Evolutionary conservation across 345 rosid genomes (phyloP).

Genomic region (Leavenworthia alabamica): DNA sequence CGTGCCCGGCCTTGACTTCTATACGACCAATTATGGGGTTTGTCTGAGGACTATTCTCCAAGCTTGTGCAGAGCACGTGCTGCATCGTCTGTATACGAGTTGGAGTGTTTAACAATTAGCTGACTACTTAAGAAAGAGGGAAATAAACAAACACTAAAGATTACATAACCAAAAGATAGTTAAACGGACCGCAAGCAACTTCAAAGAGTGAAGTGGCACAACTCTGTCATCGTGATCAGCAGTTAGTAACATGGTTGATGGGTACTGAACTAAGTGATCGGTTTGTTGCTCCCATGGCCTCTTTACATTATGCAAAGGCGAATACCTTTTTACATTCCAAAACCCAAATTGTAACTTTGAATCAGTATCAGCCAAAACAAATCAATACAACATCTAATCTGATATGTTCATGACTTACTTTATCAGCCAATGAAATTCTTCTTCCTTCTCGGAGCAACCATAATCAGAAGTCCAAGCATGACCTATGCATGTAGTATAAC

Average conservation of each 20-base stretch:
- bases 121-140: background rate
- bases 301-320: slow-evolving; percentile 83
- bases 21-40: slow-evolving; percentile 83
- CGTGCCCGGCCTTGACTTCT: slow-evolving; percentile 89
- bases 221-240: slow-evolving; percentile 97
- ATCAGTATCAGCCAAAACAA: too few relatives aligned
- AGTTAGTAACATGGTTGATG: slow-evolving; percentile 84
- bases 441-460: slow-evolving; percentile 83
- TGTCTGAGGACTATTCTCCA: slow-evolving; percentile 76
- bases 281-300: slow-evolving; percentile 76
- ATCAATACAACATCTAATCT: too few relatives aligned
- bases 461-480: slow-evolving; percentile 94
- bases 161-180: background rate
- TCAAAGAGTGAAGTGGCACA: slow-evolving; percentile 80
- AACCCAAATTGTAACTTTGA: background rate
- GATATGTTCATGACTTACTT: too few relatives aligned
- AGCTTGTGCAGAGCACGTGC: slow-evolving; percentile 60
- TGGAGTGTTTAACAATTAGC: background rate
- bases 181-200: slow-evolving; percentile 68
- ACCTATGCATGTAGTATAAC: too few relatives aligned
- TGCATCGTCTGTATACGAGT: slow-evolving; percentile 64
- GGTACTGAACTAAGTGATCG: slow-evolving; percentile 48
- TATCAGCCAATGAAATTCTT: slow-evolving; percentile 86
- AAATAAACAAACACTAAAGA: background rate
- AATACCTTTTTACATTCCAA: too few relatives aligned